Evolutionary conservation across 1,284 basidiomycete species (phyloP).

Genomic region (Mycena citricolor): DNA sequence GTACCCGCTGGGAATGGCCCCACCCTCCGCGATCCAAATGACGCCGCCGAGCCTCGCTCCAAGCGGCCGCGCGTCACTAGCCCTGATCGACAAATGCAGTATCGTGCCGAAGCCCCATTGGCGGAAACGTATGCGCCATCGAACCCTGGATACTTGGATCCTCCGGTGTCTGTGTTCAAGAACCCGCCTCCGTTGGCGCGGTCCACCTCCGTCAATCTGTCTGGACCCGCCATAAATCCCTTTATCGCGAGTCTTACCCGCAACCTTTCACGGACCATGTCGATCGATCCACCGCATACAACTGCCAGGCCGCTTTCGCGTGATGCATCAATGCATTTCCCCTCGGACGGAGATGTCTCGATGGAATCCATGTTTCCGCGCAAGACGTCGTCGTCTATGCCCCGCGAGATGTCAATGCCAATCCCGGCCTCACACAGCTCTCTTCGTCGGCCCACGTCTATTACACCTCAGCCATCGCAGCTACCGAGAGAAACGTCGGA

Average conservation of each 20-base stretch:
- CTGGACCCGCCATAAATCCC: conserved; percentile 30
- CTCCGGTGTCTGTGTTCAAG: conserved; percentile 46
- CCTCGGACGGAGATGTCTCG: conserved; percentile 28
- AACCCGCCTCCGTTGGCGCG: conserved; percentile 33
- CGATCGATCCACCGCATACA: conserved; percentile 52
- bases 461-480: conserved; percentile 65
- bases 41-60: too few species aligned
- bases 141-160: conserved; percentile 51
- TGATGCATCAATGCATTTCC: conserved; percentile 38
- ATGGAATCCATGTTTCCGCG: conserved; percentile 29
- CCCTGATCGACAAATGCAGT: conserved; percentile 38
- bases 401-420: conserved; percentile 34
- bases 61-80: conserved; percentile 61
- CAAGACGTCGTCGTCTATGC: conserved; percentile 34
- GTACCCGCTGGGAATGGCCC: conserved; percentile 30
- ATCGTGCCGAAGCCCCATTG: conserved; percentile 21
- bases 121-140: conserved; percentile 25
- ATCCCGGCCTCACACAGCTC: conserved; percentile 45
- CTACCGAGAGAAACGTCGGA: conserved; percentile 58
- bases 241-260: conserved; percentile 33
- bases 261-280: conserved; percentile 55
- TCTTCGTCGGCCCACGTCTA: conserved; percentile 62
- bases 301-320: conserved; percentile 38
- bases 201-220: conserved; percentile 39
- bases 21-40: too few species aligned